Evolutionary conservation across 495 filamentous ascomycete genomes (phyloP), one percentile per base, ranked within the genome.

Genomic region (Penicillium odoratum): DNA sequence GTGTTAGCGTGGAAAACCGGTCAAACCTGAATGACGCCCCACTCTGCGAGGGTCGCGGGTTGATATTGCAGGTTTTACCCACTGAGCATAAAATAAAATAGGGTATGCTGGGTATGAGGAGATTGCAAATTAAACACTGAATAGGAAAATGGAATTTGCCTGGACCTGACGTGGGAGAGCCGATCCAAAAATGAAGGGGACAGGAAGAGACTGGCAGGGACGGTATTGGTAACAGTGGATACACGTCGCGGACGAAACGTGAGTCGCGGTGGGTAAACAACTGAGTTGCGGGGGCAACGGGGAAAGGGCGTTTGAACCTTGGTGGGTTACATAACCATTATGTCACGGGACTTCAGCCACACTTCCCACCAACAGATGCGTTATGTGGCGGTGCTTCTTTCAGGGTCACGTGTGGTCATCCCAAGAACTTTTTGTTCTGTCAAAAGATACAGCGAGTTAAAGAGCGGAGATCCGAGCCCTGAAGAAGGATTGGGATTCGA

Each of bases 1-100:
- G 65, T 71, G 56, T 40, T 79, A 79, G 76, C 76, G 76, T 72
- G 74, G 68, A 76, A 75, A 70, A 64, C 62, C 56, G 61, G 68
- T 65, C 64, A 65, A 66, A 64, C 62, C 64, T 69, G 68, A 67
- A 60, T 65, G 68, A 64, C 64, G 72, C 74, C 74, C 74, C 76
- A 77, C 76, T 69, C 67, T 58, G 57, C 51, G 56, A 67, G 70
- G 64, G 73, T 72, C 72, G 73, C 65, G 67, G 57, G 29, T 53
- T 50, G 58, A 61, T 63, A 58, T 57, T 54, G 31, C 15, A 33
- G 18, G 29, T 10, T 56, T 38, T 38, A 11, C n/a, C 33, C 48
- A 55, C 59, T 59, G 55, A 53, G 51, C 62, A 66, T 46, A 56
- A 40, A 56, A 54, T 36, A 40, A 42, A 51, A 29, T 56, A 56